Evolutionary conservation across 2,329 filamentous ascomycete species (phyloP), one percentile per base, ranked within the genome.

Genomic region (Pseudophaeomoniella oleicola): DNA sequence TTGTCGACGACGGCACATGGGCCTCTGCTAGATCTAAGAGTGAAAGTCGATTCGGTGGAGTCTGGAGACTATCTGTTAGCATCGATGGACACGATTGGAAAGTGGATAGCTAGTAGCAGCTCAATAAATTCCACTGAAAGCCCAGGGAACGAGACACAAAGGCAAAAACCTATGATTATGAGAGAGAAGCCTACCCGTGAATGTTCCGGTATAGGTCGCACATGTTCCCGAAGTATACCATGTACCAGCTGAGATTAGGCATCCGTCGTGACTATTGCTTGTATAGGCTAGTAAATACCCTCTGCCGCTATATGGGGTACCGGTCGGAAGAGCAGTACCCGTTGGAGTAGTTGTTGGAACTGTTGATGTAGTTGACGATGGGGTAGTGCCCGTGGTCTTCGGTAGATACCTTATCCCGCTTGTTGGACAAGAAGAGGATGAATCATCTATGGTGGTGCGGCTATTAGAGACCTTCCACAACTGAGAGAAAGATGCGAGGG

Each of bases 171-270:
- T n/a, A n/a, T n/a, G n/a, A n/a, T n/a, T n/a, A n/a, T 66, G 56
- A 3, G 74, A 72, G 0, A 27, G n/a, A 27, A 27, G n/a, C 22
- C n/a, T n/a, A 27, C 22, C 22, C 9, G 22, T 27, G n/a, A 27
- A 6, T 9, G 22, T 27, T 6, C 9, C 22, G n/a, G 66, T 72
- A 51, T 72, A 79, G 0, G 71, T 78, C 1, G 78, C 78, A 49
- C 78, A 82, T 0, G 75, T 78, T 2, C 78, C 77, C 2, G 64
- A 67, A 0, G 67, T 66, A 50, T 78, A 82, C 78, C 78, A 84
- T 0, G 68, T 72, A 0, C 78, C 78, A 6, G 57, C 63, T 38
- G 68, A 68, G 50, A 82, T 83, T 39, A 83, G 64, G 46, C 77
- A 83, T n/a, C 79, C 78, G 5, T 27, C 22, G 6, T 27, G 22